Base-by-base conservation (phyloP, 345 rosid species). In the Brassica juncea region DNA sequence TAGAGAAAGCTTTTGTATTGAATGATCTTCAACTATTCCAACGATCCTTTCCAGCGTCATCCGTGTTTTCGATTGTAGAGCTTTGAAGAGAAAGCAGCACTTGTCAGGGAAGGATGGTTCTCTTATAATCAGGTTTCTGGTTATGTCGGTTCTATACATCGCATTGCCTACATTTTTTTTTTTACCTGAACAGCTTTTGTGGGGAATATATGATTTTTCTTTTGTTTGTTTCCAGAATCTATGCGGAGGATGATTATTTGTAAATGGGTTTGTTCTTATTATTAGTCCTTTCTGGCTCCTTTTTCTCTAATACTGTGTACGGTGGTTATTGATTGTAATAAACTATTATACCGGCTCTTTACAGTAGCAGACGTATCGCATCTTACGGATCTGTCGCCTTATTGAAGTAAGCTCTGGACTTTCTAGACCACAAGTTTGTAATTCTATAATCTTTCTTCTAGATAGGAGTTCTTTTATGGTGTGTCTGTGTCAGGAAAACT, bases 191-290 rank as follows among this genome's bases (percentile, higher is more conserved):
- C 15, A 19, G 12, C 1, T 6, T 6, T n/a, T n/a, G 6, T 63
- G 2, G 44, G 25, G 12, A 32, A 31, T 1, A 64, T 64, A 25
- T 57, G 66, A 30, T 62, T 14, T 32, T 14, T 64, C 44, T 64
- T 6, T 5, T 32, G 44, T 64, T 7, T 9, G 27, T 35, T 65
- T 16, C 27, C 47, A 64, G 47, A 64, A 8, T 32, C 3, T 30
- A 39, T 31, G 31, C 66, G 0, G 19, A 25, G 66, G 66, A 62
- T 6, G 67, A 5, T 6, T 12, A 30, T 62, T 1, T 14, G 9
- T n/a, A 63, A n/a, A 35, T 65, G 69, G 69, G 69, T 35, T 65
- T 65, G 69, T 7, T 31, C 49, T 8, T 34, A 65, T 8, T 8
- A 4, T 34, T 34, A 16, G 44, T 34, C 49, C 44, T 32, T 31